phyloP scores from a whole-genome alignment of 768 basidiomycete species.

The Boletus reticulatus region DNA sequence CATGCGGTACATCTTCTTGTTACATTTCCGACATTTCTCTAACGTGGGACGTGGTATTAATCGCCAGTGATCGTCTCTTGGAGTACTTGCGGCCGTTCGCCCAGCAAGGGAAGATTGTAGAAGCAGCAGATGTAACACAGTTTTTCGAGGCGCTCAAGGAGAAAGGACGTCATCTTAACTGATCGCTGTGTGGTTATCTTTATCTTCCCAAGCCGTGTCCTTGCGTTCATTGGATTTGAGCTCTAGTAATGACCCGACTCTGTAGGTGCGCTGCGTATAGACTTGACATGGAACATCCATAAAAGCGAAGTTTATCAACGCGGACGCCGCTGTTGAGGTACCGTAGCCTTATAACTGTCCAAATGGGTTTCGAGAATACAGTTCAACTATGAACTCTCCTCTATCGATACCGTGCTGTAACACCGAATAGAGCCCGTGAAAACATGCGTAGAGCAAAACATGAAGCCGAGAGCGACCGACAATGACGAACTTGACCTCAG shows the following conservation, averaged over 20 bases:
- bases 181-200: neutral
- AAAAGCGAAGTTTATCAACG: too few relatives aligned
- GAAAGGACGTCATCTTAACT: constrained; percentile 11
- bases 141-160: constrained; percentile 62
- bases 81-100: constrained; percentile 78
- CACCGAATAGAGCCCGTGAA: too few relatives aligned
- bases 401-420: too few relatives aligned
- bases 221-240: neutral
- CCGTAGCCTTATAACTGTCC: too few relatives aligned
- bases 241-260: too few relatives aligned
- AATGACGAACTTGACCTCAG: neutral
- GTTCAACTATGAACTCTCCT: too few relatives aligned
- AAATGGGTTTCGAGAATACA: too few relatives aligned
- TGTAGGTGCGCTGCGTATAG: too few relatives aligned
- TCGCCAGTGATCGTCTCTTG: constrained; percentile 62
- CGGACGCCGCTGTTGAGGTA: rapidly evolving
- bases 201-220: too few relatives aligned
- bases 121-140: constrained; percentile 63
- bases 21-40: neutral
- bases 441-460: too few relatives aligned
- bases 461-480: too few relatives aligned
- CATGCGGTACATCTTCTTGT: constrained; percentile 57
- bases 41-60: neutral
- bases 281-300: too few relatives aligned
- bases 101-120: constrained; percentile 69